Evolutionary conservation across 1,284 basidiomycete species (phyloP), one percentile per base, ranked within the genome.

Genomic region (Xerocomus tenax): DNA sequence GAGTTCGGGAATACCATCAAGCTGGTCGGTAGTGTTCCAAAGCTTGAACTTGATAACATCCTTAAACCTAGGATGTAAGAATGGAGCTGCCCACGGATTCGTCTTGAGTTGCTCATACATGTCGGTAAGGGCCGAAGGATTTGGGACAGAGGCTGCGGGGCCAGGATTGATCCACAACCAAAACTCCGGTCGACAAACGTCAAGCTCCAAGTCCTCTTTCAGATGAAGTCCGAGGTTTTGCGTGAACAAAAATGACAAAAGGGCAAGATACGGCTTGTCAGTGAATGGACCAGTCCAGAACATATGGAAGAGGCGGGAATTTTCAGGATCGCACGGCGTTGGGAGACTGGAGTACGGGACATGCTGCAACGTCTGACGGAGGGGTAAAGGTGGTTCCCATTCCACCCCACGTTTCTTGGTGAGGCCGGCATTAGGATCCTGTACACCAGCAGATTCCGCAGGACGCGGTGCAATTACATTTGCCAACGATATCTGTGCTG

Each of bases 81-180:
- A 89, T 0, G 90, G 89, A 3, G 86, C 79, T 2, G 85, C 81
- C 89, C 90, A 92, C 0, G 88, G 87, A 62, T 86, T 92, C 7
- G 75, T 73, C 52, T 79, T 78, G 36, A 92, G 75, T 52, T 77
- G 71, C 15, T 79, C 63, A 70, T 72, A 80, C 87, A 88, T 70
- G 70, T 87, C 81, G n/a, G 68, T 69, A 50, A 77, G 69, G 5
- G 86, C 87, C 29, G 74, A 74, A 26, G 81, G 79, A 59, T 89
- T 88, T 3, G 84, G 87, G 0, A 88, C 75, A 3, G 82, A 74
- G 2, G 79, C 78, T 60, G 70, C 86, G 55, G 69, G 83, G 60
- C 88, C 88, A 64, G 69, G 87, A 58, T 90, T 91, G 64, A 92
- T 90, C 90, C 90, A 92, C 48, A 91, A 70, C 88, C 87, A 91